A percentile compares a stretch with the other conserved stretches of the same genome.
These are phyloP conservation scores for Coemansia furcata DNA, from an alignment of 192 early-diverging fungal species.

Conservation along the genomic window DNA sequence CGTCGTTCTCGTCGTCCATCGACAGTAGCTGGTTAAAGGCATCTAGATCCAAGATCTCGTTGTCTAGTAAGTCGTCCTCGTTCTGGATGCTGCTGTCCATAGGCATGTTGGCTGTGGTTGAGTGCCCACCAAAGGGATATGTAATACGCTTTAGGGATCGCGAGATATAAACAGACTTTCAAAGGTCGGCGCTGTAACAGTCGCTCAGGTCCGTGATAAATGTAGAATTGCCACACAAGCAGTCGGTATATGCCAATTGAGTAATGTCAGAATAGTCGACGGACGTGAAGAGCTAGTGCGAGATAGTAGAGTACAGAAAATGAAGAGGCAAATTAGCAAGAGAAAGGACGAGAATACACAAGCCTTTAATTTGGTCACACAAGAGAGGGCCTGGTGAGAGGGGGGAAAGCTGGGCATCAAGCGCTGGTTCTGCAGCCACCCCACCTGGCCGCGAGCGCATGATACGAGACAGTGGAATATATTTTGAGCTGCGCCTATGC, in stretches of 20 bases:
- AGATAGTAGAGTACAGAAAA: not conserved
- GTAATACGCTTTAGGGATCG: not conserved
- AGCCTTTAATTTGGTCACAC: not conserved
- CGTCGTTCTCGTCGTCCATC: conserved; percentile 92
- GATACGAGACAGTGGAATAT: not conserved
- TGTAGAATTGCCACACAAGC: not conserved
- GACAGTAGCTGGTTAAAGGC: conserved; percentile 89
- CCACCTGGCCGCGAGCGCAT: not conserved
- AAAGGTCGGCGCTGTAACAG: not conserved
- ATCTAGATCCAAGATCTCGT: conserved; percentile 71
- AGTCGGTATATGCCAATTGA: not conserved
- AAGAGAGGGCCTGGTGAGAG: not conserved
- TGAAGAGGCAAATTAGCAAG: not conserved
- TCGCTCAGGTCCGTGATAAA: not conserved
- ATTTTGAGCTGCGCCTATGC: not conserved
- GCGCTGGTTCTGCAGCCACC: not conserved
- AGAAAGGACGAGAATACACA: not conserved
- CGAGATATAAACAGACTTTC: not conserved
- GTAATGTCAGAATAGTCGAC: not conserved
- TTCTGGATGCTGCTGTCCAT: conserved; percentile 6
- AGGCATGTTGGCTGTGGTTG: not conserved
- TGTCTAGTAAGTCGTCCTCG: conserved; percentile 40
- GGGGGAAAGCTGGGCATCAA: not conserved
- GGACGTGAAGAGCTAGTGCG: not conserved
- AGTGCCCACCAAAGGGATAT: not conserved